phyloP scores from a whole-genome alignment of 2,329 filamentous ascomycete genomes.

The Penicillium freii region DNA sequence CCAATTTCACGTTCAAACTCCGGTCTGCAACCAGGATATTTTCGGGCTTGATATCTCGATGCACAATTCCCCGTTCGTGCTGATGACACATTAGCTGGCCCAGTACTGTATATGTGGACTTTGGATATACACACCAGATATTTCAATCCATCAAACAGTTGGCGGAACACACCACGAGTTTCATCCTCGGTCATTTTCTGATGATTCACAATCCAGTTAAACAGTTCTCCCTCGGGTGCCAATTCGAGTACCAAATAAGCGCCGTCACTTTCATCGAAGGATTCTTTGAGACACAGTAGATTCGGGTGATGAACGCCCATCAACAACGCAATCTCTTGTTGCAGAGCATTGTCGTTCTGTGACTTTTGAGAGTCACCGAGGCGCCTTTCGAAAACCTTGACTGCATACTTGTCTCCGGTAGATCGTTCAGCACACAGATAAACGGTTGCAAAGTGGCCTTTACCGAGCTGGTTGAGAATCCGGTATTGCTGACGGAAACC shows the following conservation, averaged over 20 bases:
- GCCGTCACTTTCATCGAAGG: slow-evolving; percentile 85
- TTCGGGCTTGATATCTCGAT: slow-evolving; percentile 96
- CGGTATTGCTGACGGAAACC: slow-evolving; percentile 84
- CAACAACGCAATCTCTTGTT: slow-evolving; percentile 93
- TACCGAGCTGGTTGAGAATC: slow-evolving; percentile 79
- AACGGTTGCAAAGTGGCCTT: slow-evolving; percentile 93
- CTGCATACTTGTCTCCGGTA: slow-evolving; percentile 78
- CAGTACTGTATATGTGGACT: background rate
- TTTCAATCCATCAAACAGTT: slow-evolving; percentile 90
- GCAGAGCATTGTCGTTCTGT: slow-evolving; percentile 72
- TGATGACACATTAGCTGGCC: slow-evolving; percentile 40
- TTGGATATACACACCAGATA: slow-evolving; percentile 70
- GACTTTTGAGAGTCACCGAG: slow-evolving; percentile 77
- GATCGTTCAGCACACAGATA: slow-evolving; percentile 86
- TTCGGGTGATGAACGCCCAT: slow-evolving; percentile 98
- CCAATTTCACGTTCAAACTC: slow-evolving; percentile 81
- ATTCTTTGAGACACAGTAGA: slow-evolving; percentile 88
- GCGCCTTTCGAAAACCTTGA: slow-evolving; percentile 91
- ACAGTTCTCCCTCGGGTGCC: slow-evolving; percentile 88
- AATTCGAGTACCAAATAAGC: slow-evolving; percentile 91
- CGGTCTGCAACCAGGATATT: slow-evolving; percentile 90
- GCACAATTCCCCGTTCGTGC: slow-evolving; percentile 97
- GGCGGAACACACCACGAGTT: slow-evolving; percentile 80
- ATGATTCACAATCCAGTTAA: slow-evolving; percentile 91
- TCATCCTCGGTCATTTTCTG: slow-evolving; percentile 82